A percentile compares a stretch with the other conserved stretches of the same genome.
These are phyloP conservation scores for Uncinocarpus reesii DNA, from an alignment of 2,329 filamentous ascomycete species.

Conservation along the genomic window DNA sequence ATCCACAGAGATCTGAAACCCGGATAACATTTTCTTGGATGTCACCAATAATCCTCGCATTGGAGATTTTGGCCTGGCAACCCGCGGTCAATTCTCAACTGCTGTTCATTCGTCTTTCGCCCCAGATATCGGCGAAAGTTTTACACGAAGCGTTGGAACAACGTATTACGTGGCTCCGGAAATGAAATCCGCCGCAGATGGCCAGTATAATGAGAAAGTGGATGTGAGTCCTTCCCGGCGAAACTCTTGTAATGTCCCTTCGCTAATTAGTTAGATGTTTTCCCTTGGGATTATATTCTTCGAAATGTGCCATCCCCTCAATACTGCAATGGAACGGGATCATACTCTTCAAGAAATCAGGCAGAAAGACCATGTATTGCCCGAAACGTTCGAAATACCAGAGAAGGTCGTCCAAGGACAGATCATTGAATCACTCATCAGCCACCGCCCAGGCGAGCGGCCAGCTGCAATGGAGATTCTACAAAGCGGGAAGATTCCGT, in stretches of 20 bases:
- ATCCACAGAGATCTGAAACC: conserved; percentile 94
- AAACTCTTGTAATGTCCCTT: conserved; percentile 7
- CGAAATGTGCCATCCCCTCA: conserved; percentile 71
- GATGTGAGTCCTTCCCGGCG: conserved; percentile 51
- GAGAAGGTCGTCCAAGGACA: conserved; percentile 60
- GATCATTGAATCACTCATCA: conserved; percentile 70
- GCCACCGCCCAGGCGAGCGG: conserved; percentile 69
- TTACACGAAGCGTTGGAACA: conserved; percentile 56
- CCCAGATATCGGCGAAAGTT: conserved; percentile 30
- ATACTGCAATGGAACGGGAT: conserved; percentile 54
- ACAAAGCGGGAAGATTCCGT: conserved; percentile 73
- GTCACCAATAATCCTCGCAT: conserved; percentile 84
- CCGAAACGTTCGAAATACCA: conserved; percentile 59
- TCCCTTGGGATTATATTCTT: conserved; percentile 96
- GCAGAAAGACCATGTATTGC: conserved; percentile 57
- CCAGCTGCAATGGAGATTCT: conserved; percentile 75
- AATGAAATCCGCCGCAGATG: conserved; percentile 62
- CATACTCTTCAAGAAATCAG: conserved; percentile 59
- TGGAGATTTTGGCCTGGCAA: conserved; percentile 91
- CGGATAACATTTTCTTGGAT: conserved; percentile 96
- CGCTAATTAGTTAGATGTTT: conserved; percentile 57
- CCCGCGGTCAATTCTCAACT: conserved; percentile 57
- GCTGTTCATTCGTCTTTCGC: conserved; percentile 31
- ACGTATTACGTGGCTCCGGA: conserved; percentile 91
- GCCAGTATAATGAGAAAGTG: conserved; percentile 83